Evolutionary conservation across 139 green algal genomes (phyloP), one percentile per base, ranked within the genome.

Genomic region (Chlorella ohadii): DNA sequence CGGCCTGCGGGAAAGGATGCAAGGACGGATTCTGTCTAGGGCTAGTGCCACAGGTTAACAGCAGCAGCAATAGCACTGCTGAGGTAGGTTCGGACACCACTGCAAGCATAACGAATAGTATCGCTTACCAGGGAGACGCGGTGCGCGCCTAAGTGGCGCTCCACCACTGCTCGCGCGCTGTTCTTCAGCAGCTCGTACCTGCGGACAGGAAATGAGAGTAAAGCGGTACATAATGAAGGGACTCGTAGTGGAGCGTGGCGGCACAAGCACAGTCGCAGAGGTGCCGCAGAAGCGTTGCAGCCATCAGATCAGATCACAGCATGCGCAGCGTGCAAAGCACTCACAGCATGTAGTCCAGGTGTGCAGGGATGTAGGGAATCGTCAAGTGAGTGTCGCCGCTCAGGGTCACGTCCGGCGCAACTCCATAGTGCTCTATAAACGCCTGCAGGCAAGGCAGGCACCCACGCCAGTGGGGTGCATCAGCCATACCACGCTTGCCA

Each of bases 101-200:
- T n/a, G n/a, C n/a, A n/a, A n/a, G n/a, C n/a, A n/a, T n/a, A n/a
- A n/a, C n/a, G n/a, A n/a, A n/a, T n/a, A n/a, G n/a, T n/a, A n/a
- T n/a, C n/a, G n/a, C 63, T 11, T 28, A 68, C 63, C 63, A 68
- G 36, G 9, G 20, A 75, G 36, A 39, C 47, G 28, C 20, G 27
- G 44, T 33, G 31, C 28, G 22, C 15, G 55, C 63, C 61, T 20
- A 44, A 34, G 79, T 90, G 79, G 20, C 31, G 38, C 85, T 94
- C 92, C 59, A 94, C 90, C 31, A 93, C 89, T 12, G 92, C 92
- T 16, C 92, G 61, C 78, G 92, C 91, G 0, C 92, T 91, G 85
- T 98, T 98, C 71, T 98, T 98, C 9, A 98, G 81, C 68, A 98
- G 87, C 90, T 98, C 96, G 84, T 95, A 97, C 31, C 76, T 82